phyloP scores from a whole-genome alignment of 306 rosid species.

The Cicer pinnatifidum region DNA sequence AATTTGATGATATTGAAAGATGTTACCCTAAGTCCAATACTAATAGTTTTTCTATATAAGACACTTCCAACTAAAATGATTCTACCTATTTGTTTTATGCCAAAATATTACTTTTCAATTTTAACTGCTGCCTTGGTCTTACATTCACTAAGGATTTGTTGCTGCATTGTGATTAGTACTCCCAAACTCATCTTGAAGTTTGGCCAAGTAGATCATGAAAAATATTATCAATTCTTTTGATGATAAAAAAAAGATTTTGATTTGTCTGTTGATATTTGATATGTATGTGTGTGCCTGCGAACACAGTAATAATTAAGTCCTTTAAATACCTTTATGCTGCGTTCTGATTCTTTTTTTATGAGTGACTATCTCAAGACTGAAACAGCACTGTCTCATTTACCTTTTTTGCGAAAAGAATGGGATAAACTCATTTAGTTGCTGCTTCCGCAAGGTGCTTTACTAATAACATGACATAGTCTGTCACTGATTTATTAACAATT shows the following conservation, averaged over 20 bases:
- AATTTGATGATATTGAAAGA: conserved; percentile 27
- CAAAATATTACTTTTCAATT: conserved; percentile 21
- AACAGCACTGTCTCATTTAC: background rate
- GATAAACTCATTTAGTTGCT: background rate
- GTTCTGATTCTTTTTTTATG: background rate
- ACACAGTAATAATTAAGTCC: background rate
- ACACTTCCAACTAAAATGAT: background rate
- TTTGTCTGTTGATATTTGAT: conserved; percentile 5
- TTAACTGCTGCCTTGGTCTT: conserved; percentile 25
- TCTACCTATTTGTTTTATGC: background rate
- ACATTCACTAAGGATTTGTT: conserved; percentile 16
- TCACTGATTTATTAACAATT: conserved; percentile 7
- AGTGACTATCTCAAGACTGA: background rate
- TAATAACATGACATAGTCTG: background rate
- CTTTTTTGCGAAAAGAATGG: background rate
- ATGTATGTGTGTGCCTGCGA: conserved; percentile 4
- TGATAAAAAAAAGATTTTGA: background rate
- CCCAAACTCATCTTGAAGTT: background rate
- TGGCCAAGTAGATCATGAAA: background rate
- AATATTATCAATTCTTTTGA: conserved; percentile 2
- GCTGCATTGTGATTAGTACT: conserved; percentile 33
- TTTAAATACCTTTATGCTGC: background rate
- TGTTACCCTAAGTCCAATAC: conserved; percentile 11
- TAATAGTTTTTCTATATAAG: conserved; percentile 26
- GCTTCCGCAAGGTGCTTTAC: background rate